Percentiles rank a stretch among this genome's conserved stretches.
Evolutionary conservation across 1,284 basidiomycete genomes (phyloP).

Genomic region (Boletus mariae): DNA sequence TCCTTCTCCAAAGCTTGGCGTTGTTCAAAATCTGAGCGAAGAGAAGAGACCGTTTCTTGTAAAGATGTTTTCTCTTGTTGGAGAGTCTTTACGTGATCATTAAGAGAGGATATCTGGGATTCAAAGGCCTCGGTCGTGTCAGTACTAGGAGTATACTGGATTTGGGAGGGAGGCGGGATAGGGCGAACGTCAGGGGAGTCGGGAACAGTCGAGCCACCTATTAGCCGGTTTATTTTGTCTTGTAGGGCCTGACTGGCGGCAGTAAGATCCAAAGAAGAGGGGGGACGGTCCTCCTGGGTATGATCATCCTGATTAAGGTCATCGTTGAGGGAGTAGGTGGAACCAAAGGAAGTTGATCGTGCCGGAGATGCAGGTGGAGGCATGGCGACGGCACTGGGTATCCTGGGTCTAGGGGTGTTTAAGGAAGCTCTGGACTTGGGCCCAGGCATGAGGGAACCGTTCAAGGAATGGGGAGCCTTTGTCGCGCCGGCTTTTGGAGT

Average conservation of each 20-base stretch:
- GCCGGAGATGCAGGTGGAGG: conserved; percentile 68
- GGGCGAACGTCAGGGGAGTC: conserved; percentile 5
- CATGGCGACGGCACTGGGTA: conserved; percentile 75
- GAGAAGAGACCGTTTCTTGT: conserved; percentile 34
- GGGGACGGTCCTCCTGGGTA: conserved; percentile 17
- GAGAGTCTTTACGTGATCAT: conserved; percentile 50
- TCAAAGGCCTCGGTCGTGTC: conserved; percentile 35
- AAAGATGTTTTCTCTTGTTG: conserved; percentile 53
- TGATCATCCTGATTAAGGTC: conserved; percentile 18
- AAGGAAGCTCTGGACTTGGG: conserved; percentile 45
- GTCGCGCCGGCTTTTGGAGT: conserved; percentile 55
- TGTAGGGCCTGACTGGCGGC: conserved; percentile 44
- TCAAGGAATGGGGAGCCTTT: conserved; percentile 37
- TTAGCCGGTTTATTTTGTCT: conserved; percentile 47
- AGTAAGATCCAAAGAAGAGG: conserved; percentile 37
- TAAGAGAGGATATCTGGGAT: conserved; percentile 34
- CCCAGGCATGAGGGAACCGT: conserved; percentile 38
- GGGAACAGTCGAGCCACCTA: conserved; percentile 31
- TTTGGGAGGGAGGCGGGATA: conserved; percentile 11
- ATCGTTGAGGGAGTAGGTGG: conserved; percentile 33
- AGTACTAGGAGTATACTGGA: conserved; percentile 30
- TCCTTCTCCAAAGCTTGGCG: conserved; percentile 41
- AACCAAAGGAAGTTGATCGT: conserved; percentile 32
- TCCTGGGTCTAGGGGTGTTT: conserved; percentile 55
- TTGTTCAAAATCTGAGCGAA: conserved; percentile 30